phyloP scores from a whole-genome alignment of 495 filamentous ascomycete species.

The Aspergillus sclerotiicarbonarius region DNA sequence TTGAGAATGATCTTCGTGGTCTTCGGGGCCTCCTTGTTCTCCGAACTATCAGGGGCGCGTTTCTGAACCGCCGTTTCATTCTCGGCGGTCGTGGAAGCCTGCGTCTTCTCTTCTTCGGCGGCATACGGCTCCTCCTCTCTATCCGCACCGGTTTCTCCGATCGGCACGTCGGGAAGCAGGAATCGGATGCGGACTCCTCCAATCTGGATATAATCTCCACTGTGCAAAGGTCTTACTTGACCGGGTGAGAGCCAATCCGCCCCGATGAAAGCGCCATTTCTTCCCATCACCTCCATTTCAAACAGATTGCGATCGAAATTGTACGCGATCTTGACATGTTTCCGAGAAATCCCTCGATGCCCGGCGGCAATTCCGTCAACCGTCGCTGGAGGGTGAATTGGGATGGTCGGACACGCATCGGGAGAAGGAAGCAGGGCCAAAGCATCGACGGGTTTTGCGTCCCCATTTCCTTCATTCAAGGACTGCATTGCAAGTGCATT shows the following conservation, averaged over 20 bases:
- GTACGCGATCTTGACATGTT: conserved; percentile 81
- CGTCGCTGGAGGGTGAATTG: conserved; percentile 74
- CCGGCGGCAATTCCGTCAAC: conserved; percentile 60
- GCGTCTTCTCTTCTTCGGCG: conserved; percentile 42
- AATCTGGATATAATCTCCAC: conserved; percentile 74
- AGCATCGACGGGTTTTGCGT: conserved; percentile 40
- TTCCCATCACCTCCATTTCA: conserved; percentile 75
- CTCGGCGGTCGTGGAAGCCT: conserved; percentile 32
- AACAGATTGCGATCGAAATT: conserved; percentile 72
- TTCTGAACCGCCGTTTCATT: conserved; percentile 39
- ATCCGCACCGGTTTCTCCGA: conserved; percentile 67
- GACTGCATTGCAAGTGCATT: conserved; percentile 49
- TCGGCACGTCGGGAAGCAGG: conserved; percentile 67
- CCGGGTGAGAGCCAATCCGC: conserved; percentile 64
- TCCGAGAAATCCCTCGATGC: conserved; percentile 71
- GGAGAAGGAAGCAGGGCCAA: conserved; percentile 46
- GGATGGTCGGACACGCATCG: conserved; percentile 69
- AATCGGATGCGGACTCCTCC: conserved; percentile 74
- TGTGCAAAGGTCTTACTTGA: conserved; percentile 62
- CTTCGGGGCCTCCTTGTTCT: conserved; percentile 36
- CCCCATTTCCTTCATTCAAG: conserved; percentile 36
- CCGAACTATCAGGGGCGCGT: conserved; percentile 28
- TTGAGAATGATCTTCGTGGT: conserved; percentile 38
- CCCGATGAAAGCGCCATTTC: conserved; percentile 84
- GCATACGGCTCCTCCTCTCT: conserved; percentile 62